These are phyloP conservation scores for Caloboletus inedulis DNA, from an alignment of 1,284 basidiomycete genomes.

Conservation along the genomic window DNA sequence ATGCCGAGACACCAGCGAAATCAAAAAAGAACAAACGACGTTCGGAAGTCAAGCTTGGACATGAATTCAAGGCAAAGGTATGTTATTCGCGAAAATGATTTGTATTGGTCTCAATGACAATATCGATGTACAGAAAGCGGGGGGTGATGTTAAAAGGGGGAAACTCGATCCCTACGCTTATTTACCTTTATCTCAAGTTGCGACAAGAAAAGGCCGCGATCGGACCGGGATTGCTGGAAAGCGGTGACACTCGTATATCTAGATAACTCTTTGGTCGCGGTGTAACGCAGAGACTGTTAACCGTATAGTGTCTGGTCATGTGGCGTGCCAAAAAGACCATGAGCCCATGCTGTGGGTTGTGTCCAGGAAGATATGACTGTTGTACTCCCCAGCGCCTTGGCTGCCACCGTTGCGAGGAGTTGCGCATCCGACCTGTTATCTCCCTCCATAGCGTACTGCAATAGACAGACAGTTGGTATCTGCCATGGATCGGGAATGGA, in stretches of 20 bases:
- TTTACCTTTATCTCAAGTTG: slow-evolving; percentile 76
- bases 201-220: slow-evolving; percentile 57
- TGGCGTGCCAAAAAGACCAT: slow-evolving; percentile 69
- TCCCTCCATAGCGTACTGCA: slow-evolving; percentile 73
- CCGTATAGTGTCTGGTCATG: slow-evolving; percentile 71
- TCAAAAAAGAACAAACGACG: slow-evolving; percentile 60
- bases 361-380: slow-evolving; percentile 42
- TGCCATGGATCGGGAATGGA: slow-evolving; percentile 54
- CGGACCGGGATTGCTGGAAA: slow-evolving; percentile 55
- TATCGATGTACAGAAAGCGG: slow-evolving; percentile 65
- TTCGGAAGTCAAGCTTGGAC: slow-evolving; percentile 63
- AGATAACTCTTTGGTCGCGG: neutral
- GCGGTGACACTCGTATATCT: slow-evolving; percentile 18
- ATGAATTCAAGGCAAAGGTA: slow-evolving; percentile 88
- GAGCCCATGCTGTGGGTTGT: slow-evolving; percentile 61
- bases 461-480: slow-evolving; percentile 51
- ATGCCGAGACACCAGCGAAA: slow-evolving; percentile 38
- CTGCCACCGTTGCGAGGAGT: slow-evolving; percentile 53
- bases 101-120: neutral
- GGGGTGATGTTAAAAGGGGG: slow-evolving; percentile 86
- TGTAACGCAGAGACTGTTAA: slow-evolving; percentile 30
- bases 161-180: slow-evolving; percentile 94
- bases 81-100: slow-evolving; percentile 11
- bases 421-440: slow-evolving; percentile 74
- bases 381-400: slow-evolving; percentile 46